phyloP scores from a whole-genome alignment of 2,329 filamentous ascomycete species.

The Knoxdaviesia capensis region DNA sequence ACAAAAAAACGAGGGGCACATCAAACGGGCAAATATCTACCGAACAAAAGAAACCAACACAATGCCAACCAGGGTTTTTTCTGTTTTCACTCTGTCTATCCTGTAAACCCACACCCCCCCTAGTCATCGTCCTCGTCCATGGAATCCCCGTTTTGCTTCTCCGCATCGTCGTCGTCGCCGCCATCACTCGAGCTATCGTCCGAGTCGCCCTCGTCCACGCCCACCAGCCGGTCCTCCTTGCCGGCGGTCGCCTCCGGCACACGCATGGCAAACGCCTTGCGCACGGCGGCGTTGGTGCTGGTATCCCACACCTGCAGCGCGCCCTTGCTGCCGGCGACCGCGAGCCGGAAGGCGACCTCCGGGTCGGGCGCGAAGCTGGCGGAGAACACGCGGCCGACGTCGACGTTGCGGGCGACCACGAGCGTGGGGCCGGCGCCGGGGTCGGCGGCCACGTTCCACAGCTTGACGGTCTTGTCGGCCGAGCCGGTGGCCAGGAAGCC shows the following conservation, averaged over 20 bases:
- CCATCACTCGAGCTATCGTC: slow-evolving; percentile 48
- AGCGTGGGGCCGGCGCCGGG: slow-evolving; percentile 72
- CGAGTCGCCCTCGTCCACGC: slow-evolving; percentile 45
- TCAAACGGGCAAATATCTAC: not conserved
- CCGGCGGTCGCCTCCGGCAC: slow-evolving; percentile 34
- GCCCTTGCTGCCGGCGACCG: slow-evolving; percentile 88
- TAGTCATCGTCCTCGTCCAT: slow-evolving; percentile 34
- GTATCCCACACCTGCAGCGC: slow-evolving; percentile 92
- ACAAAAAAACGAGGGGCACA: too few species aligned
- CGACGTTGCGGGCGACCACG: slow-evolving; percentile 79
- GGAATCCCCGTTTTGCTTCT: slow-evolving; percentile 22
- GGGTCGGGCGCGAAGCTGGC: slow-evolving; percentile 76
- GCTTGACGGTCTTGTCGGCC: slow-evolving; percentile 84
- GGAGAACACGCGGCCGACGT: slow-evolving; percentile 88
- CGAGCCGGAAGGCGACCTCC: slow-evolving; percentile 78
- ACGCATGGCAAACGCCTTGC: slow-evolving; percentile 60
- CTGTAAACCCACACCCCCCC: not conserved
- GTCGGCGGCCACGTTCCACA: slow-evolving; percentile 80
- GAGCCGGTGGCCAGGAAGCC: slow-evolving; percentile 89
- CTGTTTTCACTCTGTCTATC: not conserved
- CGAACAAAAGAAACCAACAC: slow-evolving; percentile 1
- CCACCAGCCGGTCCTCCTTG: slow-evolving; percentile 59
- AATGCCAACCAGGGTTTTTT: not conserved
- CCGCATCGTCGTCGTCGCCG: slow-evolving; percentile 26
- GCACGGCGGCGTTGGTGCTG: slow-evolving; percentile 72